Percentiles rank a stretch among this genome's conserved stretches.
Evolutionary conservation across 179 eudicot species (phyloP).

Genomic region (Nepenthes alata): DNA sequence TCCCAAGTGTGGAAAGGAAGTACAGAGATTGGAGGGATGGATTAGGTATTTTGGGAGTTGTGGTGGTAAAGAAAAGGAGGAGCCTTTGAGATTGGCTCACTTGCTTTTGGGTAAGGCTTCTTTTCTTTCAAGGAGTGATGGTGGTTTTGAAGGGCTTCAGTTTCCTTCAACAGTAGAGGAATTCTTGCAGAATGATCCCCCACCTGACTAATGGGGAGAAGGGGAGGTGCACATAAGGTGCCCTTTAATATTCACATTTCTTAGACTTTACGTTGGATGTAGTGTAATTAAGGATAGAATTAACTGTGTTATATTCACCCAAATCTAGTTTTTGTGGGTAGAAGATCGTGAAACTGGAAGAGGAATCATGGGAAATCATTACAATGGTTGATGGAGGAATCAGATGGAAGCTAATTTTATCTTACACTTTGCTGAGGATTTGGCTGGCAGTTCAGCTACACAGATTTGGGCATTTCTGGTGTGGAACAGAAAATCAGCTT

Average conservation of each 20-base stretch:
- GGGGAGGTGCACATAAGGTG: conserved; percentile 1
- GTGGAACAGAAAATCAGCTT: not conserved
- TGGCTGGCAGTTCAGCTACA: not conserved
- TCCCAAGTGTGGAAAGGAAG: conserved; percentile 53
- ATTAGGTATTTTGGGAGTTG: conserved; percentile 39
- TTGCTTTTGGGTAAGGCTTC: conserved; percentile 71
- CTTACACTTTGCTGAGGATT: too few relatives aligned
- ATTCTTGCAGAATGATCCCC: conserved; percentile 62
- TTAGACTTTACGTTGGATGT: too few relatives aligned
- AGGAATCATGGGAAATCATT: too few relatives aligned
- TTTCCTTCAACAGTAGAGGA: conserved; percentile 68
- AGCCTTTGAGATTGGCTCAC: conserved; percentile 65
- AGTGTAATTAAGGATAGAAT: too few relatives aligned
- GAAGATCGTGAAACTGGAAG: too few relatives aligned
- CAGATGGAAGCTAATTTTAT: too few relatives aligned
- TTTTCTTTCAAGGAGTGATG: conserved; percentile 18
- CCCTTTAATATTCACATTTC: not conserved
- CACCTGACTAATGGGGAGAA: conserved; percentile 6
- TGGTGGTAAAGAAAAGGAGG: conserved; percentile 19
- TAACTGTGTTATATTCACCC: too few relatives aligned
- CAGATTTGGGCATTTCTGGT: not conserved
- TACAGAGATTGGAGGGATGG: conserved; percentile 70
- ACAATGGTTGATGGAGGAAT: too few relatives aligned
- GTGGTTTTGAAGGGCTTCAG: conserved; percentile 26
- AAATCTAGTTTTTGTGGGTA: too few relatives aligned